A percentile compares a stretch with the other conserved stretches of the same genome.
phyloP scores from a whole-genome alignment of 305 asterid species.

The Coffea humblotiana region DNA sequence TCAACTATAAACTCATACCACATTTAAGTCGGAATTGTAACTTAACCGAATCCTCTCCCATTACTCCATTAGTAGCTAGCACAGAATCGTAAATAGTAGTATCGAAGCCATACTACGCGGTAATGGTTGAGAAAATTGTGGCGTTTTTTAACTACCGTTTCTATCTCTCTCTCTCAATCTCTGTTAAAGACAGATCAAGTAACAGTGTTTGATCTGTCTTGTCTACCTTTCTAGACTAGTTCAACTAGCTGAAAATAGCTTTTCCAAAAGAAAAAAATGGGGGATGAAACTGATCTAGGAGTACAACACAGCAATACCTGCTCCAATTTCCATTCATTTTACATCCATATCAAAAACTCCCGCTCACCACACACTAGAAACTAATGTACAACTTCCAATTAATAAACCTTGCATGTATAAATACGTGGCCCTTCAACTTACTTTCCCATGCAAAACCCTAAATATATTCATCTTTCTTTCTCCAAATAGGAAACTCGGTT shows the following conservation, averaged over 20 bases:
- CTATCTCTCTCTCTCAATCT: background rate
- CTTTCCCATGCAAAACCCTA: slow-evolving; percentile 10
- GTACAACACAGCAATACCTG: background rate
- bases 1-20: background rate
- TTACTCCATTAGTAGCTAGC: background rate
- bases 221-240: background rate
- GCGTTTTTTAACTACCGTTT: background rate
- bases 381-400: slow-evolving; percentile 4
- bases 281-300: too few species aligned
- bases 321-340: slow-evolving; percentile 3
- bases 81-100: background rate
- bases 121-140: background rate
- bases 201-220: background rate
- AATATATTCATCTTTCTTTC: background rate
- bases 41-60: background rate
- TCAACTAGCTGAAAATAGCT: background rate
- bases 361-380: background rate
- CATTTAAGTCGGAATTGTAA: background rate
- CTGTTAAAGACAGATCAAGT: background rate
- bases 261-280: too few species aligned
- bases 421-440: background rate
- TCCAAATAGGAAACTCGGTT: background rate
- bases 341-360: background rate
- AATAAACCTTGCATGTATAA: background rate
- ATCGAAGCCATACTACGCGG: background rate